Base-by-base conservation (phyloP, 1,284 basidiomycete species). In the Cryptococcus sp. region DNA sequence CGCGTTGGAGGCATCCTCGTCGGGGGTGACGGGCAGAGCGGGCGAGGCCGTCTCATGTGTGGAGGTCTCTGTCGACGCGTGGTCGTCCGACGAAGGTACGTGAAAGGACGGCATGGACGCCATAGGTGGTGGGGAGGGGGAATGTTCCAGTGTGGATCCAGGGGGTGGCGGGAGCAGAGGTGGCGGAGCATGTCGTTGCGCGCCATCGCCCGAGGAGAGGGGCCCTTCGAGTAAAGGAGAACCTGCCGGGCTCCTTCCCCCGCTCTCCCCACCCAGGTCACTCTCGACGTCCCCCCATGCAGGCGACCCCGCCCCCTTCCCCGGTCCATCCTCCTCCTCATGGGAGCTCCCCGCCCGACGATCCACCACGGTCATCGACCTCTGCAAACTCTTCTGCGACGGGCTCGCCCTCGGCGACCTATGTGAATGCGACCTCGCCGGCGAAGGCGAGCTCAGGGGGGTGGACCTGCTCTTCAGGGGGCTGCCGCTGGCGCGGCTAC, bases 31-130 rank as follows among this genome's bases (percentile, higher is more conserved):
- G 2, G 75, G 76, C 16, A 73, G 73, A 8, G 69, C 69, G 8
- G 75, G 72, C 13, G 74, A 72, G 21, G 67, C 61, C 3, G 72
- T 70, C 21, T 72, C 75, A 42, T 72, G 66, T 2, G 66, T 70
- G 13, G 73, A 74, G 20, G 69, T 69, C 3, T 69, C 66, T 20
- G 69, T 66, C 0, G 75, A 77, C 20, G 62, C 67, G 52, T 75
- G 72, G 50, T 71, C 70, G 3, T 65, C 67, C 20, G 66, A 69
- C 15, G 69, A 68, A 1, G 58, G 61, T 7, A 45, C 55, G 53
- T 20, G 57, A 52, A n/a, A 33, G 9, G 28, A 33, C 28, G 28
- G 9, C 28, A 33, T 33, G 5, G 28, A 33, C 28, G 28, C 28
- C 28, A 33, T 33, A 9, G 67, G 64, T 1, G 66, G 61, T 42